Base-by-base conservation (phyloP, 805 yeast species). In the Barnettozyma populi region DNA sequence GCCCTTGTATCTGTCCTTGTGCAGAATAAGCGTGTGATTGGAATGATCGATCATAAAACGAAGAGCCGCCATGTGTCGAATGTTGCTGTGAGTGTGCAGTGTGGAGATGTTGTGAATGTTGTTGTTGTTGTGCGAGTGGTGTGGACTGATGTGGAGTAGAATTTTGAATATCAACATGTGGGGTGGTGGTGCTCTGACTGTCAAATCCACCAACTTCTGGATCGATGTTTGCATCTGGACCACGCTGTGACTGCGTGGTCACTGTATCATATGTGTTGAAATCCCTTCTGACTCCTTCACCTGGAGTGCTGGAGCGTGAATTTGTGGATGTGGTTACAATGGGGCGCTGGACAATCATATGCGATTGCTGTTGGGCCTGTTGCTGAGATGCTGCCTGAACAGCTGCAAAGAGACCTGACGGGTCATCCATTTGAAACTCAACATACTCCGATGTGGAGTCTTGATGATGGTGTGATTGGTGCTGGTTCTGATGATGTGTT, bases 161-260 rank as follows among this genome's bases (percentile, higher is more conserved):
- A 13, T 20, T 35, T 7, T 35, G 37, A 35, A 35, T 18, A 6
- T 35, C 23, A 20, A 35, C 37, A 18, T 35, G 40, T 21, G 24
- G 24, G 8, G 27, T 19, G 7, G 10, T 21, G 18, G 45, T 42
- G 45, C 21, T 23, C 7, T 51, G 52, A 14, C 65, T 64, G 41
- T 69, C 75, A 52, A 73, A 78, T 0, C 72, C 79, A 37, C 72
- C 64, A 20, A 79, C 83, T 47, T 76, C 80, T 2, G 84, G 83
- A 58, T 80, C 85, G 9, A 35, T 35, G 23, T 35, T 35, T 2
- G 37, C 37, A 20, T 35, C 37, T 35, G 37, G 11, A 14, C 11
- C 23, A 4, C 23, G 37, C 11, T 35, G 21, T 5, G 7, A 78
- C 83, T 0, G 81, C 79, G 5, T 75, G 71, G 13, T 66, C 69